Percentiles rank a stretch among this genome's conserved stretches.
Evolutionary conservation across 768 basidiomycete species (phyloP).

Genomic region (Boletus speciosus): DNA sequence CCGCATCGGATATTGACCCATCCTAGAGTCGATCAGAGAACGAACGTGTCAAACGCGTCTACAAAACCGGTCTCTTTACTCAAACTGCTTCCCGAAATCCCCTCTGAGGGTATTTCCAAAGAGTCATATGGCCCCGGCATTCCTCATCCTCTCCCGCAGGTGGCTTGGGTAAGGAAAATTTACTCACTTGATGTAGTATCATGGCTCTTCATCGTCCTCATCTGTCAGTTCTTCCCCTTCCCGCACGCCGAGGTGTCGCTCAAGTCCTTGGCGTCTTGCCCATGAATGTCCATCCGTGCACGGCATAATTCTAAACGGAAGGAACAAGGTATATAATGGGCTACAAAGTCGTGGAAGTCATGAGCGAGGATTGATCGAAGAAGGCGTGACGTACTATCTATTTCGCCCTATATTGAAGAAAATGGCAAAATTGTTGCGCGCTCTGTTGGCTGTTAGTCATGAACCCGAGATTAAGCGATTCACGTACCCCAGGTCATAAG

Average conservation of each 20-base stretch:
- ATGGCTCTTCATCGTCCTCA: constrained; percentile 50
- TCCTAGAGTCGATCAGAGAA: constrained; percentile 18
- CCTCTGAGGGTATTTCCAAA: constrained; percentile 35
- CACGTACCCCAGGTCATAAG: constrained; percentile 81
- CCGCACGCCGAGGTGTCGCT: constrained; percentile 58
- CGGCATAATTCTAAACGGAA: constrained; percentile 78
- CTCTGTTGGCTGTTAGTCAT: constrained; percentile 25
- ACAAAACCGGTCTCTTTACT: constrained; percentile 19
- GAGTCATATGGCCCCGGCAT: constrained; percentile 86
- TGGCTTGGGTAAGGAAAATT: not conserved
- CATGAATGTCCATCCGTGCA: constrained; percentile 82
- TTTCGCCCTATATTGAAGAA: constrained; percentile 85
- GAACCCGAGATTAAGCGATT: not conserved
- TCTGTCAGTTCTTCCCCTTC: constrained; percentile 86
- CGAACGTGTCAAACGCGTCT: constrained; percentile 6
- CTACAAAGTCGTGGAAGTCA: constrained; percentile 36
- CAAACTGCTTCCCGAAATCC: constrained; percentile 24
- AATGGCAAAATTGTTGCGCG: constrained; percentile 62
- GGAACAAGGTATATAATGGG: constrained; percentile 70
- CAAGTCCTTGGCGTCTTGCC: constrained; percentile 67
- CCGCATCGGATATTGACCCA: not conserved
- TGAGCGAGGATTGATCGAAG: not conserved
- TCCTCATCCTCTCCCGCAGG: constrained; percentile 41
- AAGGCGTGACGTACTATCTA: constrained; percentile 68
- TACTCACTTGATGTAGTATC: constrained; percentile 6